A percentile compares a stretch with the other conserved stretches of the same genome.
Evolutionary conservation across 148 eudicot species (phyloP).

Genomic region (Amaranthus palmeri): DNA sequence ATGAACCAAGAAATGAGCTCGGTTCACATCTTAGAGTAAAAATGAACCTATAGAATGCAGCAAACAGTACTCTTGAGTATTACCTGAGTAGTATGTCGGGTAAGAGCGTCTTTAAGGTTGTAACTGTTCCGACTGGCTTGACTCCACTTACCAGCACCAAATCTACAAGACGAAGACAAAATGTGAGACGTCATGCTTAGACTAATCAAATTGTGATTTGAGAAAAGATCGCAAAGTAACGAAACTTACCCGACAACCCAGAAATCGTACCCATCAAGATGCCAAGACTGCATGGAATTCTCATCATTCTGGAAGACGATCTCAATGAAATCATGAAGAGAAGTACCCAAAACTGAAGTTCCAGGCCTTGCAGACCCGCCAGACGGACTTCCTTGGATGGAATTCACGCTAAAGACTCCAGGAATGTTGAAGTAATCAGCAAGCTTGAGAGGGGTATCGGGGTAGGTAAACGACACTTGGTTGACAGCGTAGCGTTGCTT

Average conservation of each 20-base stretch:
- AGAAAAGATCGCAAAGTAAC: not conserved
- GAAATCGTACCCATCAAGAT: slow-evolving; percentile 97
- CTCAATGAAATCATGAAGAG: slow-evolving; percentile 75
- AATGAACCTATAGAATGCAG: too few species aligned
- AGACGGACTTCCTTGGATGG: slow-evolving; percentile 61
- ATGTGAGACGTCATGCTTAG: slow-evolving; percentile 1
- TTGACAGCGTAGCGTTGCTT: slow-evolving; percentile 79
- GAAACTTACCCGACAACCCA: slow-evolving; percentile 87
- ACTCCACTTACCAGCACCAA: slow-evolving; percentile 73
- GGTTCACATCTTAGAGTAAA: too few species aligned
- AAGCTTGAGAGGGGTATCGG: slow-evolving; percentile 84
- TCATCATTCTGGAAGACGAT: slow-evolving; percentile 81
- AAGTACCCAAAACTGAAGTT: slow-evolving; percentile 52
- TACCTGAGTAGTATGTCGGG: slow-evolving; percentile 61
- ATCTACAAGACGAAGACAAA: slow-evolving; percentile 35
- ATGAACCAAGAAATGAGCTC: too few species aligned
- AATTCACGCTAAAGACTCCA: slow-evolving; percentile 61
- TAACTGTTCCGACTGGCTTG: slow-evolving; percentile 42
- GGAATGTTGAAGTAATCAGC: slow-evolving; percentile 87
- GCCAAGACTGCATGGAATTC: slow-evolving; percentile 73
- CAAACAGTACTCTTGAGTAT: not conserved
- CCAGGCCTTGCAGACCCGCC: slow-evolving; percentile 41
- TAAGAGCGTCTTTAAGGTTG: slow-evolving; percentile 52
- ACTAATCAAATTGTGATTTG: not conserved
- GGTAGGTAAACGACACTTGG: slow-evolving; percentile 55